These are phyloP conservation scores for Cryptococcus maquisensis DNA, from an alignment of 1,284 basidiomycete species.

Conservation along the genomic window DNA sequence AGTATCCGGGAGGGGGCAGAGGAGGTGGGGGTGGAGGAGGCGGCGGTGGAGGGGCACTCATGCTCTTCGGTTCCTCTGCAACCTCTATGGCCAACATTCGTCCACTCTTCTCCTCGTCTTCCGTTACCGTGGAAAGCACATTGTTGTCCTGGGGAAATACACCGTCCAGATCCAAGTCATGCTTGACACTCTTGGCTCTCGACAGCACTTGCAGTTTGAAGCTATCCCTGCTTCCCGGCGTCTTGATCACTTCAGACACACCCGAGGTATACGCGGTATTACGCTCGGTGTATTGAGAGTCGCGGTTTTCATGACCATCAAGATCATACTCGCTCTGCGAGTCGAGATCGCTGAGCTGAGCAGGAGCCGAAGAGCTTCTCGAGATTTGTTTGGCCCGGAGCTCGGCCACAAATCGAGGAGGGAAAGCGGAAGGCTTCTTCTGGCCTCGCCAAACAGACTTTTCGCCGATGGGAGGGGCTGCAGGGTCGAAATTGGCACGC, in stretches of 20 bases:
- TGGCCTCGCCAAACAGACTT: slow-evolving; percentile 38
- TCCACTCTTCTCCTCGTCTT: slow-evolving; percentile 13
- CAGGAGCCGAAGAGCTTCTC: slow-evolving; percentile 31
- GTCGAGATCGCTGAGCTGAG: background rate
- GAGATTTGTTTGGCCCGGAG: slow-evolving; percentile 38
- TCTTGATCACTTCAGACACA: slow-evolving; percentile 42
- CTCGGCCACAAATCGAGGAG: slow-evolving; percentile 46
- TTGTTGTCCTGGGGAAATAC: slow-evolving; percentile 6
- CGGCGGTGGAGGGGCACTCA: slow-evolving; percentile 25
- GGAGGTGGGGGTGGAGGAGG: slow-evolving; percentile 14
- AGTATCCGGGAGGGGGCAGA: slow-evolving; percentile 12
- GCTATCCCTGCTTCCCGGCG: slow-evolving; percentile 20
- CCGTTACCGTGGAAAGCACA: slow-evolving; percentile 15
- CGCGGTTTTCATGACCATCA: slow-evolving; percentile 46
- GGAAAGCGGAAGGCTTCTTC: slow-evolving; percentile 24
- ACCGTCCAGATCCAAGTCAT: slow-evolving; percentile 14
- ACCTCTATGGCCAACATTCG: background rate
- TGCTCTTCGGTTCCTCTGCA: background rate
- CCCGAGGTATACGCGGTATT: slow-evolving; percentile 25
- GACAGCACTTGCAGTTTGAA: slow-evolving; percentile 19
- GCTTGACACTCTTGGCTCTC: slow-evolving; percentile 20
- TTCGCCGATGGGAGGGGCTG: slow-evolving; percentile 40
- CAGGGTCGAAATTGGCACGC: slow-evolving; percentile 10
- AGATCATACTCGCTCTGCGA: slow-evolving; percentile 14
- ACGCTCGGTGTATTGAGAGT: slow-evolving; percentile 11